These are phyloP conservation scores for Physcia stellaris DNA, from an alignment of 495 filamentous ascomycete genomes.

Conservation along the genomic window DNA sequence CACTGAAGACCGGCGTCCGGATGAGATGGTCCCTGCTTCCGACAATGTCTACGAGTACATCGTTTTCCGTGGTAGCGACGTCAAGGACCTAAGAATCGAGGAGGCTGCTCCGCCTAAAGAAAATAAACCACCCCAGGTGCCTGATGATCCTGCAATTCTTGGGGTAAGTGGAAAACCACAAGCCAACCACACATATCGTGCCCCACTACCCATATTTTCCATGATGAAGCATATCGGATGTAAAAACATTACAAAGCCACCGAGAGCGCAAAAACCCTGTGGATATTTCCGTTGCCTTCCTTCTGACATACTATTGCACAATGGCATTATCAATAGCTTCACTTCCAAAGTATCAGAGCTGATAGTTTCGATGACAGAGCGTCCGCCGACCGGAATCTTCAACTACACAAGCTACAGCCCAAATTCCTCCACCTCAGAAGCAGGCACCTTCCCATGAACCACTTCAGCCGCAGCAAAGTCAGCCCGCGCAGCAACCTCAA, in stretches of 20 bases:
- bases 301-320: slow-evolving; percentile 69
- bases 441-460: slow-evolving; percentile 8
- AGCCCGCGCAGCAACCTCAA: slow-evolving; percentile 14
- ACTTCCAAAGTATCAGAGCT: too few species aligned
- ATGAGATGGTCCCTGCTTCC: slow-evolving; percentile 68
- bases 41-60: slow-evolving; percentile 94
- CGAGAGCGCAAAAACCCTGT: slow-evolving; percentile 92
- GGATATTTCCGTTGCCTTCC: slow-evolving; percentile 99
- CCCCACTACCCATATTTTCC: slow-evolving; percentile 11
- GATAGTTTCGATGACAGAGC: too few species aligned
- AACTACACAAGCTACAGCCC: slow-evolving; percentile 5
- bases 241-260: slow-evolving; percentile 52
- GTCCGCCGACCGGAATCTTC: slow-evolving; percentile 21
- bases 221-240: slow-evolving; percentile 87
- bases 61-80: slow-evolving; percentile 95
- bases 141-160: slow-evolving; percentile 92
- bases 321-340: too few species aligned
- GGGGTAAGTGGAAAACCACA: slow-evolving; percentile 56
- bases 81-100: slow-evolving; percentile 92
- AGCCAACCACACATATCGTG: slow-evolving; percentile 6
- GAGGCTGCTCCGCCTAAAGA: slow-evolving; percentile 64
- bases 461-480: slow-evolving; percentile 17
- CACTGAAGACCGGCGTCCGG: slow-evolving; percentile 77
- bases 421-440: slow-evolving; percentile 8
- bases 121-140: slow-evolving; percentile 54